Evolutionary conservation across 495 filamentous ascomycete genomes (phyloP).

Genomic region (Glutinoglossum americanum): DNA sequence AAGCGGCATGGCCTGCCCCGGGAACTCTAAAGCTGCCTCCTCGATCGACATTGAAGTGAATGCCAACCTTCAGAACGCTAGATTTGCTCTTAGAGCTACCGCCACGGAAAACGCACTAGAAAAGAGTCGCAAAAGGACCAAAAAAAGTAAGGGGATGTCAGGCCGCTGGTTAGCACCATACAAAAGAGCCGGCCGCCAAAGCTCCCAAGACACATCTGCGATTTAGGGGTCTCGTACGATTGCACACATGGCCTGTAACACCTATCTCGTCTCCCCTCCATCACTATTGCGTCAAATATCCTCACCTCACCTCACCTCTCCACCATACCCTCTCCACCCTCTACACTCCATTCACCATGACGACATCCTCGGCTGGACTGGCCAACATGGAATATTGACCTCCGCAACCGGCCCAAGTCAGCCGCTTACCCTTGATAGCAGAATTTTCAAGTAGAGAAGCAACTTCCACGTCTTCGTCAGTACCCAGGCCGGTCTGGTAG

Average conservation of each 20-base stretch:
- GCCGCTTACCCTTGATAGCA: constrained; percentile 32
- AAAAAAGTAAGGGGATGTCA: not conserved
- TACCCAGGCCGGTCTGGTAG: constrained; percentile 46
- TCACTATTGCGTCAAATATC: not conserved
- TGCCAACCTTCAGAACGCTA: not conserved
- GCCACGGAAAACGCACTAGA: too few relatives aligned
- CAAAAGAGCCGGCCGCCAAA: not conserved
- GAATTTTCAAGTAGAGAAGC: constrained; percentile 42
- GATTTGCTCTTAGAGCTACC: too few relatives aligned
- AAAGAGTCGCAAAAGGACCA: not conserved
- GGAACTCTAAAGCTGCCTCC: not conserved
- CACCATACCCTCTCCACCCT: not conserved
- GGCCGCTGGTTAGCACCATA: too few relatives aligned
- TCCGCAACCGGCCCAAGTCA: constrained; percentile 36
- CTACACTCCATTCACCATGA: not conserved
- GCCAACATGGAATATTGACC: constrained; percentile 45
- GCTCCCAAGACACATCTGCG: not conserved
- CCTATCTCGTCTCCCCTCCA: not conserved
- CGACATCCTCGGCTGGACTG: constrained; percentile 7
- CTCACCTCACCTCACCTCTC: not conserved
- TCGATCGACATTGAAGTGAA: not conserved
- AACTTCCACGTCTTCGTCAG: constrained; percentile 30
- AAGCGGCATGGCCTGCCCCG: not conserved
- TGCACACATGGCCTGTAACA: not conserved
- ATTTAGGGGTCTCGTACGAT: too few relatives aligned